Conservation (phyloP, 139 green algal species). For the Auxenochlorella protothecoides region DNA sequence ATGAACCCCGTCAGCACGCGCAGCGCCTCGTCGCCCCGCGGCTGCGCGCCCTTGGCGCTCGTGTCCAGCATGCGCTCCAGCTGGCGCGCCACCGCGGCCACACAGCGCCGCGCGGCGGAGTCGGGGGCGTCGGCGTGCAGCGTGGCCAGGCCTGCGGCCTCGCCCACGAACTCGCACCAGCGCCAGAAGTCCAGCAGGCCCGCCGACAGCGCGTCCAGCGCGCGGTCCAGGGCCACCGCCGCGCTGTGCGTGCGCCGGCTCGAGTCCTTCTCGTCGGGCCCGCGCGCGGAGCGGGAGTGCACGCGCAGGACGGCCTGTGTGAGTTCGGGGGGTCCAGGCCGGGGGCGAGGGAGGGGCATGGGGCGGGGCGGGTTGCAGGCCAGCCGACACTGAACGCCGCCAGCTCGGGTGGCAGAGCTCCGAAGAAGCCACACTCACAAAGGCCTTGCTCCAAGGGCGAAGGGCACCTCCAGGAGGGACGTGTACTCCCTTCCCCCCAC, state of each 20-base stretch:
- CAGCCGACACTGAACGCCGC: too few species aligned
- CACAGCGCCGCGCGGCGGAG: constrained; percentile 1
- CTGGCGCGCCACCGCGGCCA: constrained; percentile 12
- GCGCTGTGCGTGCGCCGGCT: constrained; percentile 10
- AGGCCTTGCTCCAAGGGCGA: too few species aligned
- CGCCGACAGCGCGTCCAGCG: background rate
- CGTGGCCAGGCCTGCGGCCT: constrained; percentile 14
- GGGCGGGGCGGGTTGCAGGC: too few species aligned
- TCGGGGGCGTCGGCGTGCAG: constrained; percentile 14
- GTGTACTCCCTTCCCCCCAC: too few species aligned
- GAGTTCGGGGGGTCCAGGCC: too few species aligned
- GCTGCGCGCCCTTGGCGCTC: constrained; percentile 37
- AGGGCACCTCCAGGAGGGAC: too few species aligned
- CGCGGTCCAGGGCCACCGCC: constrained; percentile 7
- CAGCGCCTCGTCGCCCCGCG: constrained; percentile 50
- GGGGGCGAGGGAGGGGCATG: too few species aligned
- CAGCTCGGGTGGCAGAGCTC: too few species aligned
- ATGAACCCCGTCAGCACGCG: constrained; percentile 66
- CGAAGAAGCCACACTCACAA: too few species aligned
- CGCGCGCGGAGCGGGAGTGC: constrained; percentile 3
- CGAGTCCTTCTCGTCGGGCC: constrained; percentile 1
- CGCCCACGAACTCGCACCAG: constrained; percentile 19
- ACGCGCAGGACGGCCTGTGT: constrained; percentile 9
- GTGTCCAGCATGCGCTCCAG: constrained; percentile 44
- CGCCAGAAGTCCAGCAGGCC: constrained; percentile 4